Conservation (phyloP, 2,329 filamentous ascomycete species). For the Passalora sequoiae region DNA sequence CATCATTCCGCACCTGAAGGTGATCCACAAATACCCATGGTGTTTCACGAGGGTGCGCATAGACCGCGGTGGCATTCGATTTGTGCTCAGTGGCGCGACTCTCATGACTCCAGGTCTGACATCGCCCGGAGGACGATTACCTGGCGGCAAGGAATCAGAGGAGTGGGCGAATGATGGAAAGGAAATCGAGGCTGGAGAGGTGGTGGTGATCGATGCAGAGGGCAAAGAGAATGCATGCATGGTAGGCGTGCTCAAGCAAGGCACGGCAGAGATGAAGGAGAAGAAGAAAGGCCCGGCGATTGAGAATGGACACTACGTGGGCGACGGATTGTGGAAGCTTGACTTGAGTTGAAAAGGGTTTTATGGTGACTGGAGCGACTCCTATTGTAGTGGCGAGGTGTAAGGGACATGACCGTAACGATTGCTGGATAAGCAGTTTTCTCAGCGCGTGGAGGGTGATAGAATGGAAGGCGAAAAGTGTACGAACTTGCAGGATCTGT, state of each 20-base stretch:
- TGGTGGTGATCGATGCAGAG: constrained; percentile 86
- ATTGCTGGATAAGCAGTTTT: too few species aligned
- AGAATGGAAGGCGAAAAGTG: too few species aligned
- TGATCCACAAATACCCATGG: constrained; percentile 84
- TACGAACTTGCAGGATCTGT: too few species aligned
- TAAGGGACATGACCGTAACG: too few species aligned
- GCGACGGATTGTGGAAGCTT: constrained; percentile 87
- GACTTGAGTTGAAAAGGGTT: constrained; percentile 46
- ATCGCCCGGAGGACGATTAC: constrained; percentile 72
- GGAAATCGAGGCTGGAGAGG: constrained; percentile 73
- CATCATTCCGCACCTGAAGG: constrained; percentile 78
- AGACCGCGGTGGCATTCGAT: constrained; percentile 92
- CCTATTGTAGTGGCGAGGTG: too few species aligned
- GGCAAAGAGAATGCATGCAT: constrained; percentile 89
- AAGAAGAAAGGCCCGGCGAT: constrained; percentile 93
- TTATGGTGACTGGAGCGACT: too few species aligned
- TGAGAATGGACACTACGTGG: constrained; percentile 87
- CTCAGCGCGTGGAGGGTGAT: too few species aligned
- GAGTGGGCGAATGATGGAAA: constrained; percentile 49
- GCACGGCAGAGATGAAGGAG: constrained; percentile 86
- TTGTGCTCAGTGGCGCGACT: constrained; percentile 86
- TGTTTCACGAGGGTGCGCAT: constrained; percentile 82
- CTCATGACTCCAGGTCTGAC: constrained; percentile 96
- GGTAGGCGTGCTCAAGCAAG: constrained; percentile 75
- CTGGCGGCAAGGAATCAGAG: constrained; percentile 45